Conservation (phyloP, 2,329 filamentous ascomycete species). For the Aspergillus udagawae region DNA sequence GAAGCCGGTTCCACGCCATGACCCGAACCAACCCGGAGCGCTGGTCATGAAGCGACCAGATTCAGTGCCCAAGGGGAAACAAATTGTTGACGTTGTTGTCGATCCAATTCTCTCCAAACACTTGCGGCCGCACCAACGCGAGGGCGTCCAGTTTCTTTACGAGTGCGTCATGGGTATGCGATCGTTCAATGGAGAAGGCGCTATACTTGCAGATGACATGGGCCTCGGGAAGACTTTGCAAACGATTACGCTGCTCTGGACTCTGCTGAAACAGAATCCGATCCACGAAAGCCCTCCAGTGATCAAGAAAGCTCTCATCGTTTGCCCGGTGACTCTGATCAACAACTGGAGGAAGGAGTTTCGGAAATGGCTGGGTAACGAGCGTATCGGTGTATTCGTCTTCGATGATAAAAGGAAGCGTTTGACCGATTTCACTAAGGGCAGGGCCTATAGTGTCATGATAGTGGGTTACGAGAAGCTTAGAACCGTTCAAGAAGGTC, state of each 20-base stretch:
- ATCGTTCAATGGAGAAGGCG: conserved; percentile 61
- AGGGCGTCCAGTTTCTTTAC: conserved; percentile 68
- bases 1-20: conserved; percentile 60
- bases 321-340: conserved; percentile 68
- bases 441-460: conserved; percentile 65
- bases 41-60: conserved; percentile 64
- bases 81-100: conserved; percentile 68
- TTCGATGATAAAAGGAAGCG: conserved; percentile 57
- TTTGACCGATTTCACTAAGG: conserved; percentile 65
- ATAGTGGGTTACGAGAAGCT: conserved; percentile 71
- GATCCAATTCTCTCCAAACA: conserved; percentile 62
- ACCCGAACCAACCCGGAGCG: conserved; percentile 56
- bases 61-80: conserved; percentile 56
- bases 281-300: conserved; percentile 57
- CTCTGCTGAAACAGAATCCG: conserved; percentile 67
- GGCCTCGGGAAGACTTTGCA: conserved; percentile 70
- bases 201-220: conserved; percentile 72
- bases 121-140: conserved; percentile 64
- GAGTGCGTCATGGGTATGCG: conserved; percentile 74
- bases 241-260: conserved; percentile 69
- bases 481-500: conserved; percentile 60
- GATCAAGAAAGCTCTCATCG: conserved; percentile 67
- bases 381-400: conserved; percentile 66
- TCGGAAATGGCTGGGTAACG: conserved; percentile 68
- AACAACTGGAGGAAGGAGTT: conserved; percentile 72